These are phyloP conservation scores for Acacia acuminata DNA, from an alignment of 306 rosid species.

Conservation along the genomic window DNA sequence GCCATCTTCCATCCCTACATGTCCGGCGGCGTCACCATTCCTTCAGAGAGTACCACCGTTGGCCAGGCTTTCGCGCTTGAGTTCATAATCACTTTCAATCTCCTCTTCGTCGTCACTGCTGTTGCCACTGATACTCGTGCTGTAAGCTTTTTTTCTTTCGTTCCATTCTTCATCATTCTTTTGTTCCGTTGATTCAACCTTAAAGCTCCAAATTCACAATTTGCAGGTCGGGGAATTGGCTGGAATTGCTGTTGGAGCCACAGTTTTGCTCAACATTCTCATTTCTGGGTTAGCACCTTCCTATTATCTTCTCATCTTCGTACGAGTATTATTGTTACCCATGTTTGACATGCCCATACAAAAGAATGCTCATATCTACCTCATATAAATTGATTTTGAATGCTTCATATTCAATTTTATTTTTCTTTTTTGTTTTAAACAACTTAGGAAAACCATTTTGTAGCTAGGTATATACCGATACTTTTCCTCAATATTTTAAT, in stretches of 20 bases:
- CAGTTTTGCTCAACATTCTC: constrained; percentile 85
- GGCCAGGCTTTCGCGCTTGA: constrained; percentile 87
- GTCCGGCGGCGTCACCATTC: constrained; percentile 84
- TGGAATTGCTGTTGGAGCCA: constrained; percentile 90
- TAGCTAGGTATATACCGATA: too few relatives aligned
- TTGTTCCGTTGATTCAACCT: neutral
- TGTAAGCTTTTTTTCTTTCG: constrained; percentile 28
- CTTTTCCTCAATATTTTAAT: too few relatives aligned
- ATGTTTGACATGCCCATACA: too few relatives aligned
- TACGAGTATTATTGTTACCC: too few relatives aligned
- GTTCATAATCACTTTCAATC: constrained; percentile 81
- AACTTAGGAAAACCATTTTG: too few relatives aligned
- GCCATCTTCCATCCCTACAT: constrained; percentile 71
- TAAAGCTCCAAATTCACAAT: neutral
- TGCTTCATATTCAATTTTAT: too few relatives aligned
- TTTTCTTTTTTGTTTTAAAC: too few relatives aligned
- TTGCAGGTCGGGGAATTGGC: constrained; percentile 85
- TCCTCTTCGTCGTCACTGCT: constrained; percentile 89
- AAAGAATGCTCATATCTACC: too few relatives aligned
- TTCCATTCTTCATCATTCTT: too few relatives aligned
- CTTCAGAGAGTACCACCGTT: constrained; percentile 38
- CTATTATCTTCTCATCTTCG: neutral
- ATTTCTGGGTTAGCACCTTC: constrained; percentile 63
- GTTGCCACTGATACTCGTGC: constrained; percentile 95
- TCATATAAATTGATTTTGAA: too few relatives aligned